Percentiles rank a stretch among this genome's conserved stretches.
phyloP scores from a whole-genome alignment of 805 yeast species.

The Candida andamanensis region DNA sequence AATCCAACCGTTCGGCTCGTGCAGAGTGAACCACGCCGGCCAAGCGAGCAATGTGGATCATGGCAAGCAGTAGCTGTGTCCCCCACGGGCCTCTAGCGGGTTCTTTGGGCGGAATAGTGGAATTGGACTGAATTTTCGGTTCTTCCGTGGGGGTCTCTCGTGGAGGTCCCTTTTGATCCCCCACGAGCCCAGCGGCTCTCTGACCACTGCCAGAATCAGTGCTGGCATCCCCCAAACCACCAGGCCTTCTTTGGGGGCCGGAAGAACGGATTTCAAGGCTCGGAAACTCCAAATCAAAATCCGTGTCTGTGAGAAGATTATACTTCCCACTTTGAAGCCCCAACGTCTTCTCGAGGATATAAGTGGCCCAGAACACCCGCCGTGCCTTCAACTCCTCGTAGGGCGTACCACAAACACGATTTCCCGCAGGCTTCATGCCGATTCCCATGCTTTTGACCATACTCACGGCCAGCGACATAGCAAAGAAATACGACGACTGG shows the following conservation, averaged over 20 bases:
- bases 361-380: slow-evolving; percentile 53
- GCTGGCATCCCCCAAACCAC: too few species aligned
- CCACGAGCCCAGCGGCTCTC: too few species aligned
- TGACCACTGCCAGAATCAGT: too few species aligned
- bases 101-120: too few species aligned
- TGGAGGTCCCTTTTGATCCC: too few species aligned
- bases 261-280: slow-evolving; percentile 18
- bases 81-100: slow-evolving; percentile 43
- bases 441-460: slow-evolving; percentile 38
- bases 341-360: slow-evolving; percentile 48
- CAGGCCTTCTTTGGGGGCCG: too few species aligned
- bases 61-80: slow-evolving; percentile 41
- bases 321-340: slow-evolving; percentile 50
- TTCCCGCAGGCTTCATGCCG: slow-evolving; percentile 17
- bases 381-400: slow-evolving; percentile 44
- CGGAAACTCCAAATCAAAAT: slow-evolving; percentile 32
- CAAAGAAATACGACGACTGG: slow-evolving; percentile 30
- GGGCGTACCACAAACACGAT: slow-evolving; percentile 14
- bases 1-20: slow-evolving; percentile 19
- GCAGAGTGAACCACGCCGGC: slow-evolving; percentile 32
- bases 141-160: too few species aligned
- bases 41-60: slow-evolving; percentile 39
- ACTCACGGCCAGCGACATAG: slow-evolving; percentile 30
- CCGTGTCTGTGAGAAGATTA: slow-evolving; percentile 32
- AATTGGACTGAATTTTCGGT: too few species aligned